Conservation (phyloP, 352 stramenopile genomes). For the Phytophthora sansomeana region DNA sequence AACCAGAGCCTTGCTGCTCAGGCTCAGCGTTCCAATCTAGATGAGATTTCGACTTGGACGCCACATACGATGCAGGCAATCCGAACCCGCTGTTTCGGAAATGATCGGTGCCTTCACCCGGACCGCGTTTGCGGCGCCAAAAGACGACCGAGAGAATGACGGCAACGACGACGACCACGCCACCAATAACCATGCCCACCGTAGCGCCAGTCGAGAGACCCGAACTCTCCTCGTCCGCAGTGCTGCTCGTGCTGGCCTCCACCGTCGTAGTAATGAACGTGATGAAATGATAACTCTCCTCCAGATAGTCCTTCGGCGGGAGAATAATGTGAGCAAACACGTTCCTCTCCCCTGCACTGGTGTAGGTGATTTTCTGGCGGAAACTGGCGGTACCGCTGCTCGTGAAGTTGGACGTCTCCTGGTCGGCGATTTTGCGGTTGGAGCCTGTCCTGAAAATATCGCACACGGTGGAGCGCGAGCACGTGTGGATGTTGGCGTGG, state of each 20-base stretch:
- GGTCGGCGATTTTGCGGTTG: constrained; percentile 70
- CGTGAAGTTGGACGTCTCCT: constrained; percentile 85
- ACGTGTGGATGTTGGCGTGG: constrained; percentile 84
- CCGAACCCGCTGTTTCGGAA: constrained; percentile 70
- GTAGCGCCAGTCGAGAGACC: constrained; percentile 53
- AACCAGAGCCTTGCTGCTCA: constrained; percentile 40
- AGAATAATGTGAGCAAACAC: constrained; percentile 85
- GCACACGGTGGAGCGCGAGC: constrained; percentile 68
- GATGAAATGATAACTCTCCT: constrained; percentile 83
- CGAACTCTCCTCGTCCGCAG: constrained; percentile 15
- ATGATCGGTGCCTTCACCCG: constrained; percentile 53
- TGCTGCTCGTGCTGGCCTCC: constrained; percentile 29
- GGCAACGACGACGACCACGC: constrained; percentile 47
- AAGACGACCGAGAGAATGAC: constrained; percentile 70
- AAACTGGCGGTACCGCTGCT: constrained; percentile 62
- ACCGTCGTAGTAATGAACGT: constrained; percentile 70
- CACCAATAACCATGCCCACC: constrained; percentile 57
- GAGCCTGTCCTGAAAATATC: constrained; percentile 76
- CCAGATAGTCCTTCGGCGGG: constrained; percentile 53
- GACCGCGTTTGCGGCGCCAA: constrained; percentile 53
- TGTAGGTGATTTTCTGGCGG: constrained; percentile 65
- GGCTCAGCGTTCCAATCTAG: constrained; percentile 75
- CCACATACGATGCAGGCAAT: constrained; percentile 46
- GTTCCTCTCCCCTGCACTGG: constrained; percentile 61
- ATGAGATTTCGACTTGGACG: constrained; percentile 61